Evolutionary conservation across 75 land plant species (phyloP).

Genomic region (Adiantum capillusveneris): DNA sequence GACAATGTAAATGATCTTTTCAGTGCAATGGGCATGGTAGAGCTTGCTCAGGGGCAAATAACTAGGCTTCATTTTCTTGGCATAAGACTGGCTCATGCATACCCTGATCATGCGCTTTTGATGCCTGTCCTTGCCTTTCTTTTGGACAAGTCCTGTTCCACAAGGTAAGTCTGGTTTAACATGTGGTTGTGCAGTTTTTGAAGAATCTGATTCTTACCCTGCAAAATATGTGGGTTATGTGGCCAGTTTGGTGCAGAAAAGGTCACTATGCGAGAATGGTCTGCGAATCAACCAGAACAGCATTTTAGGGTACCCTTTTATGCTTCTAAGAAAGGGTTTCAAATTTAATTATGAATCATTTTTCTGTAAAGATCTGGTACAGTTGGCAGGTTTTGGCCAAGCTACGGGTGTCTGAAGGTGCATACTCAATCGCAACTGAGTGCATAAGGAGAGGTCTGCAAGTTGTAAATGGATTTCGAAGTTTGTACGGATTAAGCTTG

Average conservation of each 20-base stretch:
- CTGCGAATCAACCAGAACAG: constrained; percentile 17
- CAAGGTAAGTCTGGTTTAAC: neutral
- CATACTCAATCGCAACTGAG: constrained; percentile 22
- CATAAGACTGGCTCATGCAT: constrained; percentile 17
- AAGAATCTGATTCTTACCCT: neutral
- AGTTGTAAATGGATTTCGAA: constrained; percentile 9
- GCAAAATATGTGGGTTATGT: neutral
- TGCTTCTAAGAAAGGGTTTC: neutral
- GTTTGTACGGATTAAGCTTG: constrained; percentile 20
- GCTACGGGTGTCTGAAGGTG: constrained; percentile 16
- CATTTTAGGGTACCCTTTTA: constrained; percentile 16
- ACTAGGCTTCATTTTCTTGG: constrained; percentile 18
- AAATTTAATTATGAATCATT: neutral
- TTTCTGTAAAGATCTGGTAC: constrained; percentile 7
- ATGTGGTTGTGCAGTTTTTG: neutral
- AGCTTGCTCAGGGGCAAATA: neutral
- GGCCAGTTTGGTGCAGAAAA: constrained; percentile 27
- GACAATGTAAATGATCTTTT: constrained; percentile 19
- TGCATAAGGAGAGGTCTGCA: constrained; percentile 25
- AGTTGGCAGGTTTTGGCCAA: constrained; percentile 39
- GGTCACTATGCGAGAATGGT: constrained; percentile 18
- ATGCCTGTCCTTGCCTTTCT: constrained; percentile 19
- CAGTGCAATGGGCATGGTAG: constrained; percentile 11
- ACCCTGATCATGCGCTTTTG: constrained; percentile 23
- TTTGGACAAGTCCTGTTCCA: constrained; percentile 13